Evolutionary conservation across 768 basidiomycete species (phyloP).

Genomic region (Sarcomyxa edulis): DNA sequence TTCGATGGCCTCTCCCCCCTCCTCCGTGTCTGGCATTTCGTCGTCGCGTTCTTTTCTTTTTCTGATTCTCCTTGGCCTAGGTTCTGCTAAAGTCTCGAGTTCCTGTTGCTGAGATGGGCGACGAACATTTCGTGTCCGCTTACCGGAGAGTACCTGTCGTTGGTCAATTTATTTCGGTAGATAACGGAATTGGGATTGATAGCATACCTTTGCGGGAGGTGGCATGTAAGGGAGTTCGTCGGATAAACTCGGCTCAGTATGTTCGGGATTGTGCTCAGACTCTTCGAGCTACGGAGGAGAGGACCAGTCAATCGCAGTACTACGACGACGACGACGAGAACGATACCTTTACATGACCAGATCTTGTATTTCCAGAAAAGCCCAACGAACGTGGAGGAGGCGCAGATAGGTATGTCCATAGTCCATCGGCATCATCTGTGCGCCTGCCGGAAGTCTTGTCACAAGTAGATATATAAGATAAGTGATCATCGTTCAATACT

Average conservation of each 20-base stretch:
- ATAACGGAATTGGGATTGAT: neutral
- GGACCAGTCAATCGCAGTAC: too few species aligned
- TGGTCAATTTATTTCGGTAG: too few species aligned
- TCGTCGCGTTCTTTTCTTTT: constrained; percentile 40
- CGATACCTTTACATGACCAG: neutral
- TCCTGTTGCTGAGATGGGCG: too few species aligned
- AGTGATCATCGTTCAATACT: neutral
- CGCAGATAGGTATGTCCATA: too few species aligned
- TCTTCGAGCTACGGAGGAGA: constrained; percentile 1
- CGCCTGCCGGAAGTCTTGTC: constrained; percentile 3
- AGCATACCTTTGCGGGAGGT: constrained; percentile 1
- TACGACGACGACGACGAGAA: too few species aligned
- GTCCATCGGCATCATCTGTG: constrained; percentile 1
- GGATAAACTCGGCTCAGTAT: too few species aligned
- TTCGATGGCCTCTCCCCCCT: constrained; percentile 7
- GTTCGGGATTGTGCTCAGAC: too few species aligned
- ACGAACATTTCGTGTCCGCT: neutral
- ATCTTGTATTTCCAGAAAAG: neutral
- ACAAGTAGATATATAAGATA: constrained; percentile 1
- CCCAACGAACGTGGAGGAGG: too few species aligned
- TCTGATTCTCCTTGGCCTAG: constrained; percentile 30
- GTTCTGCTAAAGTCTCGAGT: too few species aligned
- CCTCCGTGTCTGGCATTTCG: constrained; percentile 17
- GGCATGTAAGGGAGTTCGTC: too few species aligned
- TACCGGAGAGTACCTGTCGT: too few species aligned